Base-by-base conservation (phyloP, 2,329 filamentous ascomycete species). In the Pseudogymnoascus sp. region DNA sequence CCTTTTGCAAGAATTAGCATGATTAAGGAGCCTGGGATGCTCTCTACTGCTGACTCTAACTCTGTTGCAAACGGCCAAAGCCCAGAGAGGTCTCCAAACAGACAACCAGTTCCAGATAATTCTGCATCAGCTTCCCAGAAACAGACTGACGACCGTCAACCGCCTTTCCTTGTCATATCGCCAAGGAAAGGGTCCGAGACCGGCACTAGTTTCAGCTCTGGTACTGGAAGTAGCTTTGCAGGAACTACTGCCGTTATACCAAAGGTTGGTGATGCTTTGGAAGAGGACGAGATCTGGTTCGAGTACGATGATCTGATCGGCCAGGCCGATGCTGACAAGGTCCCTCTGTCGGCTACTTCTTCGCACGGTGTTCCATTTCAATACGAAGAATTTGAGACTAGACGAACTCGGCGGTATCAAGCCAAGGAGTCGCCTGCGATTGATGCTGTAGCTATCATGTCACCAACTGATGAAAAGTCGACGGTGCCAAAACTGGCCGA, bases 241-340 rank as follows among this genome's bases (percentile, higher is more conserved):
- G 80, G 81, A 5, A 82, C 85, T 3, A 88, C 84, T 13, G 85
- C 88, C 5, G 74, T 90, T 2, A 76, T 88, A 19, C 87, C 88
- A 0, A 74, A 77, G 2, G 77, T 82, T 1, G 77, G 77, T 45
- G 82, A 84, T 3, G 85, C 83, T 0, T 79, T 86, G 3, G 83
- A 76, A 0, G 89, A 95, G 65, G 92, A 96, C 67, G 92, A 96
- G 69, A 81, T 96, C 1, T 97, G 92, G 92, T 30, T 41, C 15
- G 92, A 95, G 72, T 96, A 95, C 69, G 86, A 97, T 65, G 92
- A 96, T 67, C 76, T 96, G 10, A 81, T 96, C 59, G 88, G 89
- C 58, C 85, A 89, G 9, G 79, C 79, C 9, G 79, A 78, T 8
- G 70, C 70, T 0, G 61, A 68, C 30, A 75, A 76, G 63, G 73